phyloP scores from a whole-genome alignment of 164 flowering plant genomes.

The Kalanchoe fedtschenkoi region DNA sequence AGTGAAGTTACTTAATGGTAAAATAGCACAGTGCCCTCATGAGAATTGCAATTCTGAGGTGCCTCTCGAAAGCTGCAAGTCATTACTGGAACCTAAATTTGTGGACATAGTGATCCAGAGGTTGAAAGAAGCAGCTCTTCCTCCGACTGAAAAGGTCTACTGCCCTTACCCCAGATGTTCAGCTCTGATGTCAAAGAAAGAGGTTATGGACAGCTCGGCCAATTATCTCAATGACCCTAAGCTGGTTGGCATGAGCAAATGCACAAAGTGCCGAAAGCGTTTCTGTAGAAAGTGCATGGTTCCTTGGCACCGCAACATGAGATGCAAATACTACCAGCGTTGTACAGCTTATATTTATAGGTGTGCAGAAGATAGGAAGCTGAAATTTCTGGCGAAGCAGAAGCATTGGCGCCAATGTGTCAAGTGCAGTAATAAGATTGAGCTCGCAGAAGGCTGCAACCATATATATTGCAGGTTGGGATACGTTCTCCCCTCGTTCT shows the following conservation, averaged over 20 bases:
- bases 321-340: slow-evolving; percentile 33
- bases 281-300: slow-evolving; percentile 70
- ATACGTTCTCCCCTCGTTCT: neutral
- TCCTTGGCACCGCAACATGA: slow-evolving; percentile 65
- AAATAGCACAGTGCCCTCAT: slow-evolving; percentile 59
- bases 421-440: slow-evolving; percentile 73
- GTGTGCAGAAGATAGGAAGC: slow-evolving; percentile 44
- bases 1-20: slow-evolving; percentile 60
- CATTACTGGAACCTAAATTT: slow-evolving; percentile 48
- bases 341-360: slow-evolving; percentile 23
- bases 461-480: slow-evolving; percentile 82
- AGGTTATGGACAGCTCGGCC: slow-evolving; percentile 23
- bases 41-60: slow-evolving; percentile 53
- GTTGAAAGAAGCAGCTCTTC: slow-evolving; percentile 55
- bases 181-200: slow-evolving; percentile 58
- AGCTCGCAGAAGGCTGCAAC: slow-evolving; percentile 69
- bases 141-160: slow-evolving; percentile 58
- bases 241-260: slow-evolving; percentile 34
- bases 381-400: slow-evolving; percentile 45
- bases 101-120: slow-evolving; percentile 45
- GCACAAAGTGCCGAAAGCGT: slow-evolving; percentile 43
- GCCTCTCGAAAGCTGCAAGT: slow-evolving; percentile 38
- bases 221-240: slow-evolving; percentile 10
- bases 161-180: slow-evolving; percentile 88
- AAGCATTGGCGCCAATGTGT: slow-evolving; percentile 68